Base-by-base conservation (phyloP, 495 filamentous ascomycete genomes). In the Tetracladium setigerum region DNA sequence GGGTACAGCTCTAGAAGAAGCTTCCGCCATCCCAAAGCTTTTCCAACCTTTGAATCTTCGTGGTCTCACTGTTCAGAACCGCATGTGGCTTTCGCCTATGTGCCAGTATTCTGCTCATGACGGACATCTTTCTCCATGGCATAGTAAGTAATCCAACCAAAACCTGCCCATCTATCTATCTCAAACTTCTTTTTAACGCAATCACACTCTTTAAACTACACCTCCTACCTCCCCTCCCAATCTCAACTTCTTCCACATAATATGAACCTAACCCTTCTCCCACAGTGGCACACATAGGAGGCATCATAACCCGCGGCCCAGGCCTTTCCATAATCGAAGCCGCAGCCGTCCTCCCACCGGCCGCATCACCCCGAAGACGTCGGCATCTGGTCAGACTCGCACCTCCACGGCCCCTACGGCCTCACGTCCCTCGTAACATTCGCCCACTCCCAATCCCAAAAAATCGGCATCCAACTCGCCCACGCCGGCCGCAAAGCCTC, bases 401-500 rank as follows among this genome's bases (percentile, higher is more conserved):
- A 89, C 48, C 78, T 87, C 53, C 78, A 66, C 19, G 74, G 72
- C 0, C 53, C 88, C 44, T 71, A 68, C 22, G 74, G 72, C 1
- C 53, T 89, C 46, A 71, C 69, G 52, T 64, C 73, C 14, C 69
- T 84, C 41, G 68, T 79, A 22, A 82, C 88, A 36, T 88, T 89
- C 53, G 78, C 75, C 2, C 81, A 90, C 62, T 74, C 69, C 43
- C 83, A 86, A 60, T 67, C 68, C 56, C 81, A 82, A 62, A 80
- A 82, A 53, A 78, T 86, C 38, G 85, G 72, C 36, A 80, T 91
- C 49, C 87, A 92, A 65, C 61, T 91, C 5, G 83, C 67, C 12
- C 87, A 92, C 56, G 84, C 86, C 1, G 87, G 87, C 1, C 67
- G 86, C n/a, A 89, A 89, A 56, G 82, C 81, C 0, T 75, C 68